phyloP scores from a whole-genome alignment of 345 rosid species.

The Viola odorata region DNA sequence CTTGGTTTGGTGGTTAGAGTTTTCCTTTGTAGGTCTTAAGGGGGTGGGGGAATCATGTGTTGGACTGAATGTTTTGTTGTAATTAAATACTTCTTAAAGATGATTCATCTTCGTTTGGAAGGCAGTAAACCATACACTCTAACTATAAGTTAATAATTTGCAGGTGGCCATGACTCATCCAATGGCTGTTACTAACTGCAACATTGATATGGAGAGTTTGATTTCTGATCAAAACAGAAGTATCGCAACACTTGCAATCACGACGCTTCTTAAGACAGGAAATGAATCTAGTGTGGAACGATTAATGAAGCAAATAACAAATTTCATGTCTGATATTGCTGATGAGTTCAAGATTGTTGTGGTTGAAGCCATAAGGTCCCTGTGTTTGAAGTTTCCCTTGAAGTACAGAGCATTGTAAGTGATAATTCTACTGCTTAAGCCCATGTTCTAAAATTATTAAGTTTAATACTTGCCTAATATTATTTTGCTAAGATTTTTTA shows the following conservation, averaged over 20 bases:
- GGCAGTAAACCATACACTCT: too few species aligned
- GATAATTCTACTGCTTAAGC: neutral
- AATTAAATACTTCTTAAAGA: neutral
- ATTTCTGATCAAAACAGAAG: conserved; percentile 98
- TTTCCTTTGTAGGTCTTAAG: neutral
- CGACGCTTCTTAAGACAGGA: conserved; percentile 95
- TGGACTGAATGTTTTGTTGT: neutral
- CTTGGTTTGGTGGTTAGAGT: neutral
- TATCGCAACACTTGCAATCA: conserved; percentile 97
- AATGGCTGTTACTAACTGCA: conserved; percentile 98
- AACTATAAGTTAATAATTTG: neutral
- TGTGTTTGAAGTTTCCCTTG: conserved; percentile 93
- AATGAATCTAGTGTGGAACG: conserved; percentile 98
- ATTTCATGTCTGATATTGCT: conserved; percentile 97
- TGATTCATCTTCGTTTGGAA: too few species aligned
- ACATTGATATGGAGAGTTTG: conserved; percentile 97
- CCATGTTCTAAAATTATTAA: neutral
- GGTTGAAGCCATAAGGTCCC: conserved; percentile 94
- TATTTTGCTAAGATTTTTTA: too few species aligned
- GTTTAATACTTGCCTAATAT: neutral
- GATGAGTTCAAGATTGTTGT: conserved; percentile 99
- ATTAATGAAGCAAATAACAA: conserved; percentile 96
- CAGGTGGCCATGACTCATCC: conserved; percentile 99
- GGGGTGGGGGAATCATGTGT: neutral
- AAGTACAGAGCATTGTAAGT: conserved; percentile 94